Conservation (phyloP, 2,329 filamentous ascomycete species). For the Coniochaeta ligniaria region DNA sequence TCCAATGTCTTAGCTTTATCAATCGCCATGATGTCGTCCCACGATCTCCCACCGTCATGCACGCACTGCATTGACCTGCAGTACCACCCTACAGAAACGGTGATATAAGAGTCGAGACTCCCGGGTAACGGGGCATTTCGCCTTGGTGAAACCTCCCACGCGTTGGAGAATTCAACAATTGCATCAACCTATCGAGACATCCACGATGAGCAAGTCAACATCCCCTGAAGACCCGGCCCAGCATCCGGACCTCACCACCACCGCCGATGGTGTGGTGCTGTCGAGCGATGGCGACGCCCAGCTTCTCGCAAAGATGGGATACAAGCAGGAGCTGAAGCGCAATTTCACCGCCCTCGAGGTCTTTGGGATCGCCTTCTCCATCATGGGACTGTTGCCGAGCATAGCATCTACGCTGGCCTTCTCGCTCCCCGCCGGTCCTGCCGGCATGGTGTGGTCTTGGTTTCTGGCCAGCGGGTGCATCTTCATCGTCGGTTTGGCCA, state of each 20-base stretch:
- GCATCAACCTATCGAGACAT: neutral
- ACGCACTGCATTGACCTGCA: neutral
- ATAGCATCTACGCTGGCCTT: constrained; percentile 53
- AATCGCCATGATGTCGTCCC: neutral
- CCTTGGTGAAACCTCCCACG: neutral
- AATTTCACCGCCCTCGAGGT: constrained; percentile 57
- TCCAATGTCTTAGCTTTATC: constrained; percentile 1
- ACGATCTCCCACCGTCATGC: neutral
- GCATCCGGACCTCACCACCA: constrained; percentile 8
- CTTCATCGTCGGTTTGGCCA: constrained; percentile 51
- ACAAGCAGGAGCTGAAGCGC: constrained; percentile 51
- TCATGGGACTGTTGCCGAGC: constrained; percentile 55
- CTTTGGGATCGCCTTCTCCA: constrained; percentile 51
- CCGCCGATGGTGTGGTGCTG: constrained; percentile 12
- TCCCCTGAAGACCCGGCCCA: constrained; percentile 10
- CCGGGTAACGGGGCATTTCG: neutral
- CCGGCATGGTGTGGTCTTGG: constrained; percentile 58
- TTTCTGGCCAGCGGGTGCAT: constrained; percentile 50
- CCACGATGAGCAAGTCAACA: neutral
- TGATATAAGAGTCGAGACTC: neutral
- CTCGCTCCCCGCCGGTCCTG: constrained; percentile 51
- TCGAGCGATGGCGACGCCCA: constrained; percentile 21
- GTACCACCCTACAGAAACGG: neutral
- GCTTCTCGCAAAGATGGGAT: constrained; percentile 22
- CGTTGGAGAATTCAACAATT: neutral